phyloP scores from a whole-genome alignment of 2,329 filamentous ascomycete species.

The Cordyceps tenuipes region DNA sequence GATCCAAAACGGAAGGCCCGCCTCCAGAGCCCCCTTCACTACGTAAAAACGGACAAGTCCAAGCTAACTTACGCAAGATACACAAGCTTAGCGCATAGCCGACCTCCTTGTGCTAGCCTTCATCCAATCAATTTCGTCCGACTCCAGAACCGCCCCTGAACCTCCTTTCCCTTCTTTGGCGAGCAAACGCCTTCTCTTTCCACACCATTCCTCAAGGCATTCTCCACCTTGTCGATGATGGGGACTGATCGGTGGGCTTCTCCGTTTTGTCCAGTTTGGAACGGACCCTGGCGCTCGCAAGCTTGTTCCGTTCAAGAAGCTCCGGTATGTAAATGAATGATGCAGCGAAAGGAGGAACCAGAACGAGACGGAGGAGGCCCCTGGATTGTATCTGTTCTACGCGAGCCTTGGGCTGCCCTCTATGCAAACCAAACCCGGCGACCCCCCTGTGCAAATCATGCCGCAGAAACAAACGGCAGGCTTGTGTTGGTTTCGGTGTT shows the following conservation, averaged over 20 bases:
- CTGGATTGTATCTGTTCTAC: neutral
- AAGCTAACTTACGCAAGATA: neutral
- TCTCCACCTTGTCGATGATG: neutral
- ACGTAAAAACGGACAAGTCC: neutral
- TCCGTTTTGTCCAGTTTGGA: slow-evolving; percentile 5
- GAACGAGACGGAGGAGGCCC: neutral
- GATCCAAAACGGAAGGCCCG: slow-evolving; percentile 5
- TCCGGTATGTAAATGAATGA: neutral
- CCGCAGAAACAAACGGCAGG: too few relatives aligned
- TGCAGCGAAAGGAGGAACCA: neutral
- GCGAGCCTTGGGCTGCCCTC: neutral
- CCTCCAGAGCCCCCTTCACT: neutral
- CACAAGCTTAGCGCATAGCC: neutral
- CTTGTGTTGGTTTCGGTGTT: too few relatives aligned
- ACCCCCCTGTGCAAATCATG: too few relatives aligned
- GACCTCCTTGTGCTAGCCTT: neutral
- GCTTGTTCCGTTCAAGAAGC: neutral
- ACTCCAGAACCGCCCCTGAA: neutral
- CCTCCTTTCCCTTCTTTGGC: neutral
- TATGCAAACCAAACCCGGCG: too few relatives aligned
- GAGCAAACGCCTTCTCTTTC: neutral
- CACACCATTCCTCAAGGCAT: neutral
- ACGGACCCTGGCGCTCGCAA: neutral
- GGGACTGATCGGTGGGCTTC: neutral
- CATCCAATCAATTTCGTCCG: too few relatives aligned